phyloP scores from a whole-genome alignment of 2,329 filamentous ascomycete species.

The Pseudopithomyces chartarum region DNA sequence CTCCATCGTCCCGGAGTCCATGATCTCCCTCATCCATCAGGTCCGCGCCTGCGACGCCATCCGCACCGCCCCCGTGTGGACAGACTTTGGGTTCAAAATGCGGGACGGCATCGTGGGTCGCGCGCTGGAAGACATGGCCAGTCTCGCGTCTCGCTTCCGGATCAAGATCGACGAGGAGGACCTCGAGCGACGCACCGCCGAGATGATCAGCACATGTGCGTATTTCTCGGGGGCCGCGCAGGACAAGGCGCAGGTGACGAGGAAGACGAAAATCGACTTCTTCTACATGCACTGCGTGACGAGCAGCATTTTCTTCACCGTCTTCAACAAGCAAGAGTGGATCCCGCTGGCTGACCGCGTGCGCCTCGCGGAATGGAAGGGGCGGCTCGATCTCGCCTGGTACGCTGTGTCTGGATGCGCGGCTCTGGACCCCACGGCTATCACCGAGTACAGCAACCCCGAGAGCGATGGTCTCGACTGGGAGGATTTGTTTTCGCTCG shows the following conservation, averaged over 20 bases:
- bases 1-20: not conserved
- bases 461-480: slow-evolving; percentile 16
- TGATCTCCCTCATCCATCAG: slow-evolving; percentile 10
- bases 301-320: slow-evolving; percentile 37
- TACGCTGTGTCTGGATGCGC: slow-evolving; percentile 21
- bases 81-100: slow-evolving; percentile 4
- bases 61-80: slow-evolving; percentile 1
- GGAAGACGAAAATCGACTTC: slow-evolving; percentile 24
- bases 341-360: slow-evolving; percentile 33
- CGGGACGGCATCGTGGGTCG: slow-evolving; percentile 6
- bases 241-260: not conserved
- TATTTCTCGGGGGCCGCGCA: slow-evolving; percentile 15
- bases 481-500: slow-evolving; percentile 28
- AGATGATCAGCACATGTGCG: slow-evolving; percentile 14
- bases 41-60: slow-evolving; percentile 11
- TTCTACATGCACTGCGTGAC: slow-evolving; percentile 44
- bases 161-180: not conserved
- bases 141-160: not conserved
- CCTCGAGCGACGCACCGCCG: not conserved
- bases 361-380: slow-evolving; percentile 30
- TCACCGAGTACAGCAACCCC: slow-evolving; percentile 28
- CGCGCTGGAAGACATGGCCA: not conserved
- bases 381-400: slow-evolving; percentile 26
- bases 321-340: slow-evolving; percentile 38
- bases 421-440: slow-evolving; percentile 20